Evolutionary conservation across 1,139 yeast species (phyloP).

Genomic region (Saccharomycopsis crataegensis): DNA sequence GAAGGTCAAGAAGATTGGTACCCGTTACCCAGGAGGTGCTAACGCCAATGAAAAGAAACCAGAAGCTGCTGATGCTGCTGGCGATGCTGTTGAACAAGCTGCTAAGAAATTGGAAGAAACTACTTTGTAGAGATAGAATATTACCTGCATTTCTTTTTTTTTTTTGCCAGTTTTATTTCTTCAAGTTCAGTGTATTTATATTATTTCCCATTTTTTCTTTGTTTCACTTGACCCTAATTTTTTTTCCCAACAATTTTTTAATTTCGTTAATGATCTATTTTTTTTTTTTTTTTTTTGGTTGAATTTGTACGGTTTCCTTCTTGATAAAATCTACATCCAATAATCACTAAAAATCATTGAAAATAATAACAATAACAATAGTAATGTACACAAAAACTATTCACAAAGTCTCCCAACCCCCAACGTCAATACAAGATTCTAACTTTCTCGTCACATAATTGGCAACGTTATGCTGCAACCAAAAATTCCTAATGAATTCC

Average conservation of each 20-base stretch:
- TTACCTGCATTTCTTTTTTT: neutral
- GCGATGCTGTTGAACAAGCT: constrained; percentile 25
- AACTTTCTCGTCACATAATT: constrained; percentile 72
- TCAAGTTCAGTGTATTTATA: neutral
- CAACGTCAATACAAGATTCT: constrained; percentile 74
- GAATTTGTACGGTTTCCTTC: neutral
- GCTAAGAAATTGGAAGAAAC: constrained; percentile 31
- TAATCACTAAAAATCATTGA: neutral
- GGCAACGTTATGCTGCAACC: constrained; percentile 77
- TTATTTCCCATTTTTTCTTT: too few species aligned
- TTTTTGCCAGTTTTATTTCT: neutral
- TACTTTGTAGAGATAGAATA: constrained; percentile 23
- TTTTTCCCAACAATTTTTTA: neutral
- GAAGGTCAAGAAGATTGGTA: constrained; percentile 75
- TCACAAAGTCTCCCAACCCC: constrained; percentile 92
- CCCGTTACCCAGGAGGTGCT: constrained; percentile 66
- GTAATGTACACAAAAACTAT: constrained; percentile 3
- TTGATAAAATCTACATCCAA: neutral
- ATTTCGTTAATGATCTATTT: neutral
- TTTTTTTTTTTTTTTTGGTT: neutral
- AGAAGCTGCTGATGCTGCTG: constrained; percentile 20
- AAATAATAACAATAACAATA: neutral
- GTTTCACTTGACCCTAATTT: too few species aligned
- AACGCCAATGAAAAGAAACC: neutral
- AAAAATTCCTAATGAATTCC: constrained; percentile 54